Conservation (phyloP, 2,329 filamentous ascomycete genomes). For the Nannizzia gypsea region DNA sequence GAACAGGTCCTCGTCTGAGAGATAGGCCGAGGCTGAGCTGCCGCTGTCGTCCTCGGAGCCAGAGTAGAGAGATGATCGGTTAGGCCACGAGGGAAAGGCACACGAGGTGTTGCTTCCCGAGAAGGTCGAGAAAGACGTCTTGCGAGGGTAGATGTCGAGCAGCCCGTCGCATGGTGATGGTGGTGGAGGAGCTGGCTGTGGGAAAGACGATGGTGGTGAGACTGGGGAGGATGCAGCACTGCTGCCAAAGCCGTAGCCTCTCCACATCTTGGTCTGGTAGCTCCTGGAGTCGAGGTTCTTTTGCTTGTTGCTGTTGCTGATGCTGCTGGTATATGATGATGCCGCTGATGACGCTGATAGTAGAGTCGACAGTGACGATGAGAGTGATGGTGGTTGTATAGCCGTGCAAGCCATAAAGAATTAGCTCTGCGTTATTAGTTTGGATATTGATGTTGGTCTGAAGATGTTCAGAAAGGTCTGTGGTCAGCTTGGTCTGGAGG, state of each 20-base stretch:
- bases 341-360: not conserved
- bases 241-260: conserved; percentile 13
- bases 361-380: not conserved
- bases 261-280: conserved; percentile 11
- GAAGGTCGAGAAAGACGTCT: conserved; percentile 29
- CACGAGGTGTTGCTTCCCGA: conserved; percentile 31
- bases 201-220: conserved; percentile 22
- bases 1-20: conserved; percentile 34
- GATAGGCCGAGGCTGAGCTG: conserved; percentile 24
- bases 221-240: conserved; percentile 15
- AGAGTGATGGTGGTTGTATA: conserved; percentile 4
- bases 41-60: conserved; percentile 21
- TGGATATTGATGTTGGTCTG: too few species aligned
- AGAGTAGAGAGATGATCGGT: conserved; percentile 28
- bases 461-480: too few species aligned
- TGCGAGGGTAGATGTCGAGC: conserved; percentile 32
- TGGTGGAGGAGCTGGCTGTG: conserved; percentile 28
- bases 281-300: not conserved
- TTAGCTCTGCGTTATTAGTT: not conserved
- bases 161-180: conserved; percentile 29
- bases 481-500: not conserved
- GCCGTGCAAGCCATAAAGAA: conserved; percentile 5
- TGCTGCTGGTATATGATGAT: not conserved
- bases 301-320: not conserved
- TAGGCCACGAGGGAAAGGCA: conserved; percentile 36